Evolutionary conservation across 2,329 filamentous ascomycete species (phyloP), one percentile per base, ranked within the genome.

Genomic region (Scedosporium boydii): DNA sequence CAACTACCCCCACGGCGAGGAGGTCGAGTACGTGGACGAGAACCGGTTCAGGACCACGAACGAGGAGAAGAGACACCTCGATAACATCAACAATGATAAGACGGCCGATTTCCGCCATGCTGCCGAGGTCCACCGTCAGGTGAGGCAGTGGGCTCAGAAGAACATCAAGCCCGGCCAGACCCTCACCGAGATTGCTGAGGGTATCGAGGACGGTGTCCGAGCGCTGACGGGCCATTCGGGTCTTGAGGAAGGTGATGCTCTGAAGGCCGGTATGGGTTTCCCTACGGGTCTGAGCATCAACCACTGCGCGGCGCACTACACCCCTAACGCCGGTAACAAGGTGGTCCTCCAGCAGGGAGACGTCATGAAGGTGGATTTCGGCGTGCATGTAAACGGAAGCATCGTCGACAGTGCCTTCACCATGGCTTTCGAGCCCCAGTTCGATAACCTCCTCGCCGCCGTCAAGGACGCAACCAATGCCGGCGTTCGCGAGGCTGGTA

Each of bases 391-490:
- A 69, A 90, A 89, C 69, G 90, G 90, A 3, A 82, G 86, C 67
- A 93, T 93, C 70, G 88, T 93, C 63, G 89, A 93, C 76, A 89
- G 86, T 66, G 90, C 90, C 5, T 93, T 92, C 71, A 93, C 90
- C 9, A 80, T 93, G 74, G 81, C 88, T 0, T 93, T 90, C 70
- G 87, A 93, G 69, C 84, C 83, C 26, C 82, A 82, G 66, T 93
- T 91, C 73, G 88, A 93, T 73, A 87, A 87, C 69, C 79, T 93
- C 29, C 82, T 93, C 42, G 80, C 82, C 55, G 87, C 89, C 3
- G 89, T 92, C 63, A 86, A 85, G 74, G 89, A 85, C 63, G 88
- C 90, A 14, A 93, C 89, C 63, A 90, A 92, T 74, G 96, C 93
- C 67, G 93, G 93, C 70, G 83, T 97, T 42, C 84, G 84, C 77